phyloP scores from a whole-genome alignment of 1,284 basidiomycete species.

The Cutaneotrichosporon sp. region DNA sequence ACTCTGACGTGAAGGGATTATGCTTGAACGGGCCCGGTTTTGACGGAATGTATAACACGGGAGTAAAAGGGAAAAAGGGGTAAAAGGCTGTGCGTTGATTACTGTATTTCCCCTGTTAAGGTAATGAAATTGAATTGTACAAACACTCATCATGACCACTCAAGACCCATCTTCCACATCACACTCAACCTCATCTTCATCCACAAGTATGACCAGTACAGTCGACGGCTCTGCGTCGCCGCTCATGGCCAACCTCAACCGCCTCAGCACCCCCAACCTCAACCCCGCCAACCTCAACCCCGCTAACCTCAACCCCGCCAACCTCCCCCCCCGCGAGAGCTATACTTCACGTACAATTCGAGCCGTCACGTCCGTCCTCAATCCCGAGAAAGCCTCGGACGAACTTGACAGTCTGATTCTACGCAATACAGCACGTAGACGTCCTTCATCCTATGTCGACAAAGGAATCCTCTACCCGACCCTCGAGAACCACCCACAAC shows the following conservation, averaged over 20 bases:
- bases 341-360: constrained; percentile 15
- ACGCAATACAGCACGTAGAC: background rate
- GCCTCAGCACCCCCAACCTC: constrained; percentile 25
- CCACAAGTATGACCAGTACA: too few relatives aligned
- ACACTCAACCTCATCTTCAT: background rate
- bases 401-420: constrained; percentile 1
- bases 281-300: constrained; percentile 21
- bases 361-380: constrained; percentile 5
- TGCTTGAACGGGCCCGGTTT: background rate
- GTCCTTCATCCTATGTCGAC: constrained; percentile 10
- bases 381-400: background rate
- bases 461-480: constrained; percentile 22
- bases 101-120: background rate
- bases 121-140: background rate
- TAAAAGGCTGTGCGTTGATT: background rate
- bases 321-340: constrained; percentile 15
- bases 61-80: background rate
- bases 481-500: constrained; percentile 22
- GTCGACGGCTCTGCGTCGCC: background rate
- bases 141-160: too few relatives aligned
- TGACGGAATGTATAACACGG: background rate
- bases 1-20: background rate
- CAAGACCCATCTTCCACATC: background rate
- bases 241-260: constrained; percentile 27
- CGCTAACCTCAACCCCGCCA: constrained; percentile 28